Base-by-base conservation (phyloP, 2,329 filamentous ascomycete species). In the Fusarium pseudograminearum region DNA sequence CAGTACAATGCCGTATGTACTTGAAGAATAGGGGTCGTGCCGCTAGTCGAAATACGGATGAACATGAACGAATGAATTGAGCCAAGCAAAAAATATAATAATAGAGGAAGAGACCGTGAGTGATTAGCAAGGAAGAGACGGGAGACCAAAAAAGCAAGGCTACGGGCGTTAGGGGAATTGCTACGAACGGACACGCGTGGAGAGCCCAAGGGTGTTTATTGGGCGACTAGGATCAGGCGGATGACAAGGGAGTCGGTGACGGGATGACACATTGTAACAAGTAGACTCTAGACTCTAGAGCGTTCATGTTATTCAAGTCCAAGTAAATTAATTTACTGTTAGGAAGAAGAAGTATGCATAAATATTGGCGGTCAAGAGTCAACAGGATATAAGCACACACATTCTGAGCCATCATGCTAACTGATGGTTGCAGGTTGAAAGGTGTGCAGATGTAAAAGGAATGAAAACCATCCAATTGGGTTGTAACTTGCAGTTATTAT, bases 201-300 rank as follows among this genome's bases (percentile, higher is more conserved):
- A 54, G 65, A 63, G 55, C 22, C 46, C 59, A 69, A 58, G 55
- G 52, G 59, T 60, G 58, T 54, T 58, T 52, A 70, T 60, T 69
- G 67, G 67, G 48, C 53, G 63, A 58, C 67, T 36, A 62, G 67
- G 67, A 57, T 68, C 34, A 68, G 46, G 44, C 42, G 52, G 55
- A 61, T 46, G 34, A 53, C 61, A 38, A 53, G 61, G 61, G 67
- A 61, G 63, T 61, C 48, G 47, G 63, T 65, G 63, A 70, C 64
- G 67, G 67, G 58, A 70, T 70, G 67, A 70, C 62, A 50, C 51
- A 54, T 28, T 26, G 41, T 31, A 55, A 11, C 34, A 33, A 51
- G 26, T n/a, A 34, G 20, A n/a, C 16, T 26, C 22, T 28, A 30
- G 22, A n/a, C n/a, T 33, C 16, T 40, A 24, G 34, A 30, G 31